Evolutionary conservation across 2,329 filamentous ascomycete species (phyloP), one percentile per base, ranked within the genome.

Genomic region (Trichoderma hamatum): DNA sequence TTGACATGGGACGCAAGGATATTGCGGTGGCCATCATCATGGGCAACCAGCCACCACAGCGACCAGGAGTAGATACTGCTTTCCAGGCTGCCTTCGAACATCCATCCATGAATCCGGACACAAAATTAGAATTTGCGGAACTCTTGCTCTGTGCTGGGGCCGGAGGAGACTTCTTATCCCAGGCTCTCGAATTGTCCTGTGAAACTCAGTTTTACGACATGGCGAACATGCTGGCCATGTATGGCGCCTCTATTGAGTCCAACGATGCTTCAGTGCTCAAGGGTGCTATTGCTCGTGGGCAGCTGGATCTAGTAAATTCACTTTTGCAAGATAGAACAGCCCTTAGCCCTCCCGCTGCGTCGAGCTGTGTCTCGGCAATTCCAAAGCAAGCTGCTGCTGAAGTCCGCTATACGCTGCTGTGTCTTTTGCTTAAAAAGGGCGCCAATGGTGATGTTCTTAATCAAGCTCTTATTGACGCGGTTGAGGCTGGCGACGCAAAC

Each of bases 141-240:
- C 77, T 88, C 3, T 74, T 90, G 1, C 79, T 90, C 1, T 88
- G 87, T 65, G 86, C 85, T 1, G 87, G 88, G 0, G 86, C 87
- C 1, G 78, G 81, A 14, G 88, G 88, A 1, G 82, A 86, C 16
- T 77, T 80, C 1, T 77, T 86, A 0, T 81, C 85, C 0, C 76
- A 79, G 34, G 85, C 84, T 0, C 78, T 89, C 0, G 76, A 84
- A 7, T 78, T 83, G 36, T 84, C 86, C 0, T 84, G 83, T 63
- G 78, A 81, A 7, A 80, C 80, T 2, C 82, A 84, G 54, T 87
- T 85, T 70, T 80, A 84, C 68, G 84, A 87, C 51, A 85, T 89
- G 83, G 83, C 86, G 2, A 78, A 78, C 46, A 77, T 89, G n/a
- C 77, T 89, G 7, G 79, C 87, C 26, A 76, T 77, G 3, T 84